phyloP scores from a whole-genome alignment of 169 alveolate genomes.

The Babesia ovis region DNA sequence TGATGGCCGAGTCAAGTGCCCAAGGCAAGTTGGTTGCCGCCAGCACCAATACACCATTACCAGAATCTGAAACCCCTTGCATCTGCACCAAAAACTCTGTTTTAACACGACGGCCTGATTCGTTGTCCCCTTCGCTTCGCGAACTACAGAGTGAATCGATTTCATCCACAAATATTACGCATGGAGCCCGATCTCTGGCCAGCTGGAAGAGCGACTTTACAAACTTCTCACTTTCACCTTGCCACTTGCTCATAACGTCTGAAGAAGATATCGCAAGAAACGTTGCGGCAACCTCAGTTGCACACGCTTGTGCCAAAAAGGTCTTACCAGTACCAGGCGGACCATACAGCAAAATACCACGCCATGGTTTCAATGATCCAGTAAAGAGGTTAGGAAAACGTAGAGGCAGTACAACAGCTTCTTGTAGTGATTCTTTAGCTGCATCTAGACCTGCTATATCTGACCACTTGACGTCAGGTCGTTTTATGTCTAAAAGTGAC shows the following conservation, averaged over 20 bases:
- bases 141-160: slow-evolving; percentile 96
- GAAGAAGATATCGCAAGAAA: slow-evolving; percentile 93
- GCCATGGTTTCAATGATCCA: slow-evolving; percentile 90
- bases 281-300: slow-evolving; percentile 96
- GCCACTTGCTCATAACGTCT: slow-evolving; percentile 96
- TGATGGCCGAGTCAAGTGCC: slow-evolving; percentile 97
- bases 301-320: slow-evolving; percentile 98
- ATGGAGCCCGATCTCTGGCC: slow-evolving; percentile 94
- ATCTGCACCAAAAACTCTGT: slow-evolving; percentile 99
- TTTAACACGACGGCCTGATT: slow-evolving; percentile 96
- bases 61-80: slow-evolving; percentile 87
- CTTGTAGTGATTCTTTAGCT: slow-evolving; percentile 91
- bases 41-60: slow-evolving; percentile 66
- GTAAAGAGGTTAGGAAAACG: slow-evolving; percentile 93
- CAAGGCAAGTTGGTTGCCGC: slow-evolving; percentile 92
- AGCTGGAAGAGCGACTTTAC: slow-evolving; percentile 91
- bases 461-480: slow-evolving; percentile 91
- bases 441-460: slow-evolving; percentile 93
- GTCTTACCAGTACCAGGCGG: slow-evolving; percentile 99
- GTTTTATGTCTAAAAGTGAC: slow-evolving; percentile 48
- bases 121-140: slow-evolving; percentile 94
- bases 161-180: slow-evolving; percentile 98
- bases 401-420: slow-evolving; percentile 94
- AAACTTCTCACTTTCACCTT: slow-evolving; percentile 98
- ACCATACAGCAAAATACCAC: slow-evolving; percentile 65